These are phyloP conservation scores for Clitopilus passeckerianus DNA, from an alignment of 768 basidiomycete genomes.

Conservation along the genomic window DNA sequence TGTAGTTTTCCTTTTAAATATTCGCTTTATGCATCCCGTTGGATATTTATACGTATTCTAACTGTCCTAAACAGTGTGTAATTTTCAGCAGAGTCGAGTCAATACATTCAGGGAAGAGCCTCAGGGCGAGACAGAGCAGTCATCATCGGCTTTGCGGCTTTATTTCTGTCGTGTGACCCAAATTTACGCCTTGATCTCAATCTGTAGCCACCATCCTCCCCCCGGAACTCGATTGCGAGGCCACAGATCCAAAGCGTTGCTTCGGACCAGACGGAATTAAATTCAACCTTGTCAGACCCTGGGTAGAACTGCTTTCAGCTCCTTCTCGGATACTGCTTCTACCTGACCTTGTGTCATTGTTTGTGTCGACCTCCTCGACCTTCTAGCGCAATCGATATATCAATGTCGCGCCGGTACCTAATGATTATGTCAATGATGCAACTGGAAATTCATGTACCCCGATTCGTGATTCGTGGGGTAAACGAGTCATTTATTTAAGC, in stretches of 20 bases:
- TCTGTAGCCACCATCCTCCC: neutral
- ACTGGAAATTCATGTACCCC: neutral
- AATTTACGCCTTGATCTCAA: neutral
- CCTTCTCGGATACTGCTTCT: neutral
- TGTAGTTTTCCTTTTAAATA: conserved; percentile 13
- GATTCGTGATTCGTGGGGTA: neutral
- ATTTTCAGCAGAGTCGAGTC: too few relatives aligned
- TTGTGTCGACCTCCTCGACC: neutral
- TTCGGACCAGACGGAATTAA: neutral
- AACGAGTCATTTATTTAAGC: neutral
- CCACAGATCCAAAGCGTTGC: neutral
- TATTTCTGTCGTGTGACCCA: neutral
- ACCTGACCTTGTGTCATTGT: neutral
- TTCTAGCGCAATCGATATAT: neutral
- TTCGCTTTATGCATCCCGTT: neutral
- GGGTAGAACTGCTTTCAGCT: neutral
- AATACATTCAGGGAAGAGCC: too few relatives aligned
- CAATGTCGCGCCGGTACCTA: neutral
- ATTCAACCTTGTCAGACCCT: neutral
- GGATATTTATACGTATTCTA: neutral
- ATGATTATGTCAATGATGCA: neutral
- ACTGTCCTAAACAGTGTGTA: neutral
- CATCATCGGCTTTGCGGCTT: neutral
- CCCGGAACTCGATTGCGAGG: neutral
- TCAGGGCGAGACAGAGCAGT: too few relatives aligned